Conservation (phyloP, 2,329 filamentous ascomycete species). For the Colletotrichum tabaci region DNA sequence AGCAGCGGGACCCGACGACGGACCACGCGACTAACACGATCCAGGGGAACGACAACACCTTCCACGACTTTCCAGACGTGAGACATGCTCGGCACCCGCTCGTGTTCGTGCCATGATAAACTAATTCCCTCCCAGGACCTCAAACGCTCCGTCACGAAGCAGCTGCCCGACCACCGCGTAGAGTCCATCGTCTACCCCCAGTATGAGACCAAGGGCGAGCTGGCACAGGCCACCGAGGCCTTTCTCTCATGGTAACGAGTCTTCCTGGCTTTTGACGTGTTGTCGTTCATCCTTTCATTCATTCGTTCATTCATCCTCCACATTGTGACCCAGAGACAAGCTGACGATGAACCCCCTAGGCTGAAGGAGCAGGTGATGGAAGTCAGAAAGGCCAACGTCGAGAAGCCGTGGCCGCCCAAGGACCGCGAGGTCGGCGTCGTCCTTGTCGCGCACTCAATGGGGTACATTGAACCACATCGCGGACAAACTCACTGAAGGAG, state of each 20-base stretch:
- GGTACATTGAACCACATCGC: slow-evolving; percentile 53
- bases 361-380: slow-evolving; percentile 87
- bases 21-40: neutral
- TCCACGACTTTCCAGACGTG: slow-evolving; percentile 74
- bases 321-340: neutral
- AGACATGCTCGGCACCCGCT: slow-evolving; percentile 9
- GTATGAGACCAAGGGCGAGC: slow-evolving; percentile 80
- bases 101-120: neutral
- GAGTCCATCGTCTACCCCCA: slow-evolving; percentile 77
- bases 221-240: slow-evolving; percentile 63
- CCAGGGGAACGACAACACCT: slow-evolving; percentile 79
- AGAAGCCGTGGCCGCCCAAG: slow-evolving; percentile 82
- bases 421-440: slow-evolving; percentile 86
- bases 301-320: too few relatives aligned
- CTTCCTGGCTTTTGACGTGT: neutral
- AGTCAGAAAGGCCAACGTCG: slow-evolving; percentile 77
- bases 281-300: too few relatives aligned
- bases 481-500: too few relatives aligned
- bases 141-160: slow-evolving; percentile 68
- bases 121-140: slow-evolving; percentile 62
- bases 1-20: neutral
- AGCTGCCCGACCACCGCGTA: slow-evolving; percentile 73
- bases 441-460: slow-evolving; percentile 87
- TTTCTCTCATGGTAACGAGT: slow-evolving; percentile 63
- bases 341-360: slow-evolving; percentile 59